Conservation (phyloP, 129 eudicot genomes). For the Pseudognaphalium luteoalbum region DNA sequence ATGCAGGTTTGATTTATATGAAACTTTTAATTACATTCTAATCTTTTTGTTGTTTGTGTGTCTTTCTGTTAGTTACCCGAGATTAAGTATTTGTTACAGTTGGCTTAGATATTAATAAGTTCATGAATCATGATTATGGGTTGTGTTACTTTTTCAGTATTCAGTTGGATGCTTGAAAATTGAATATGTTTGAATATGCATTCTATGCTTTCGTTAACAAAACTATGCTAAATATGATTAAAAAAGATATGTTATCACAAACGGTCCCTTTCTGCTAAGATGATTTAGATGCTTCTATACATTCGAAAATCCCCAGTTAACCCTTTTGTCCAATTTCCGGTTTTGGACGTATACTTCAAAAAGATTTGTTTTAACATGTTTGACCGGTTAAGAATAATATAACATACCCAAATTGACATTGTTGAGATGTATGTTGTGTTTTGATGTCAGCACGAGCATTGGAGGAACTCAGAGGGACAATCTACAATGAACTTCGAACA, state of each 20-base stretch:
- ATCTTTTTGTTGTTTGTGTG: neutral
- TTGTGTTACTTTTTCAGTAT: too few species aligned
- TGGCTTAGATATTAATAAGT: neutral
- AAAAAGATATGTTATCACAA: neutral
- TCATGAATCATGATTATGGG: neutral
- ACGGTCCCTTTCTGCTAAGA: neutral
- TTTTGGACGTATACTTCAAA: too few species aligned
- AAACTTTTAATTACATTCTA: neutral
- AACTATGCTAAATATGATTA: neutral
- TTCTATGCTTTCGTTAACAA: too few species aligned
- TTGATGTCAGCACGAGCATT: constrained; percentile 47
- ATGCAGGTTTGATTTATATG: constrained; percentile 54
- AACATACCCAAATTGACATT: too few species aligned
- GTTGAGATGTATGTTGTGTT: neutral
- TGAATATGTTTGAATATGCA: neutral
- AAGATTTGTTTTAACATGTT: too few species aligned
- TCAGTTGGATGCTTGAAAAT: neutral
- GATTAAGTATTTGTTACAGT: neutral
- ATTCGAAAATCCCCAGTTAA: neutral
- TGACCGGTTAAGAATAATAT: too few species aligned
- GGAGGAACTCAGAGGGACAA: constrained; percentile 71
- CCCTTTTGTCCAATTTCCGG: neutral
- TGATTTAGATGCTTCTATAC: neutral
- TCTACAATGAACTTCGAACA: constrained; percentile 66
- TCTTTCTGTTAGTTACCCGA: neutral